Conservation (phyloP, 257 asterid genomes). For the Solanum sejunctum region DNA sequence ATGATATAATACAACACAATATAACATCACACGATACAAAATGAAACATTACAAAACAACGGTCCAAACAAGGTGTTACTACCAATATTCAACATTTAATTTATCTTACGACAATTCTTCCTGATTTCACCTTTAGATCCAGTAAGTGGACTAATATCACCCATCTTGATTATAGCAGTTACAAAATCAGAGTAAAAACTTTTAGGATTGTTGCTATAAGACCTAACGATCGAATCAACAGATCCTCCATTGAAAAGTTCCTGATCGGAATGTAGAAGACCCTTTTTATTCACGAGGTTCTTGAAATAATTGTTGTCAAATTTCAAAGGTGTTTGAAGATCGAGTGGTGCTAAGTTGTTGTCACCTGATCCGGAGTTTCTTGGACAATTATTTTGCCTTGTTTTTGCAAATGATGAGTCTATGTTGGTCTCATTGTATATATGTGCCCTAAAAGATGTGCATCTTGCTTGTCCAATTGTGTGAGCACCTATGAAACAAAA, state of each 20-base stretch:
- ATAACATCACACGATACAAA: too few species aligned
- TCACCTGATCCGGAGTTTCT: constrained; percentile 42
- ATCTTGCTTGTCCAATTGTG: constrained; percentile 84
- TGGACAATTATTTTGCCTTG: constrained; percentile 51
- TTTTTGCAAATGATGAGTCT: constrained; percentile 36
- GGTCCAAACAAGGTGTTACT: too few species aligned
- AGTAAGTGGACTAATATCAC: constrained; percentile 59
- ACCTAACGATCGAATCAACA: not conserved
- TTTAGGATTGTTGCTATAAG: constrained; percentile 1
- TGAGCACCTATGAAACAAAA: constrained; percentile 40
- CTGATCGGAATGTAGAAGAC: constrained; percentile 11
- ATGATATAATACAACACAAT: too few species aligned
- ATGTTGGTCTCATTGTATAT: constrained; percentile 68
- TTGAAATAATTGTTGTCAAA: constrained; percentile 5
- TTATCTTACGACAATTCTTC: constrained; percentile 58
- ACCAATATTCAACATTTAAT: constrained; percentile 3
- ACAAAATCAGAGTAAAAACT: constrained; percentile 54
- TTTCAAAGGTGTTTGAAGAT: not conserved
- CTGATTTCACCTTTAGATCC: constrained; percentile 71
- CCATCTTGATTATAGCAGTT: constrained; percentile 70
- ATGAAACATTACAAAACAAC: too few species aligned
- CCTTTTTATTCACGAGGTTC: constrained; percentile 1
- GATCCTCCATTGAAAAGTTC: constrained; percentile 2
- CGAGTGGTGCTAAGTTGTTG: constrained; percentile 44
- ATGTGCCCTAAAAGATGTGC: constrained; percentile 64